Base-by-base conservation (phyloP, 805 yeast species). In the Ogataea neopini region DNA sequence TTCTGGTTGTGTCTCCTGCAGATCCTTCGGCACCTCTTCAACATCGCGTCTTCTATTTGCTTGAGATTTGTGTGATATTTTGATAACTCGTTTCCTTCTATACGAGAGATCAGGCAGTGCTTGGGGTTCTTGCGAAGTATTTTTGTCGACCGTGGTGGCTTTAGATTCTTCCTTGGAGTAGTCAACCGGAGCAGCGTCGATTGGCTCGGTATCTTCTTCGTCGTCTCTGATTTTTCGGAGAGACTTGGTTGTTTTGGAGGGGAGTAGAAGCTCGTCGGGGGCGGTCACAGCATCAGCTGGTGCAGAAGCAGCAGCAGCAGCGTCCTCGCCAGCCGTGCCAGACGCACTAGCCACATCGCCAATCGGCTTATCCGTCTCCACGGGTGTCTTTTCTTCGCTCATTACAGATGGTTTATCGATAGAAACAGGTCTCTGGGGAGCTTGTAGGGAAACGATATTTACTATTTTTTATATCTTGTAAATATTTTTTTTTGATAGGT, bases 21-120 rank as follows among this genome's bases (percentile, higher is more conserved):
- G n/a, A n/a, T n/a, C n/a, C n/a, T n/a, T n/a, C n/a, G 32, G 13
- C n/a, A 11, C 45, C 29, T 17, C 40, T 25, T 26, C 30, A 14
- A 11, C 28, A 20, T 53, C 53, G 11, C 56, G 46, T 28, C 48
- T 36, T 35, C 55, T 44, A 45, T 57, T 48, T 8, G 55, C 20
- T 19, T 39, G 41, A 3, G 38, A 40, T 4, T 41, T 44, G 15
- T 44, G 47, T 2, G 51, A 45, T 37, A 55, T 53, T 34, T 53
- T 58, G 17, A 59, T 45, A 11, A 55, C 49, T 41, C 64, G 48
- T 44, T 56, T 57, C 44, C 57, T 56, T 40, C 47, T 54, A 11
- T 40, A 44, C 20, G 49, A 9, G 13, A 42, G 35, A 33, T 51
- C 54, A 23, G 47, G 44, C 13, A 46, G 18, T 13, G 36, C 32